Percentiles rank a stretch among this genome's conserved stretches.
These are phyloP conservation scores for Xenoacremonium recifei DNA, from an alignment of 2,329 filamentous ascomycete species.

Conservation along the genomic window DNA sequence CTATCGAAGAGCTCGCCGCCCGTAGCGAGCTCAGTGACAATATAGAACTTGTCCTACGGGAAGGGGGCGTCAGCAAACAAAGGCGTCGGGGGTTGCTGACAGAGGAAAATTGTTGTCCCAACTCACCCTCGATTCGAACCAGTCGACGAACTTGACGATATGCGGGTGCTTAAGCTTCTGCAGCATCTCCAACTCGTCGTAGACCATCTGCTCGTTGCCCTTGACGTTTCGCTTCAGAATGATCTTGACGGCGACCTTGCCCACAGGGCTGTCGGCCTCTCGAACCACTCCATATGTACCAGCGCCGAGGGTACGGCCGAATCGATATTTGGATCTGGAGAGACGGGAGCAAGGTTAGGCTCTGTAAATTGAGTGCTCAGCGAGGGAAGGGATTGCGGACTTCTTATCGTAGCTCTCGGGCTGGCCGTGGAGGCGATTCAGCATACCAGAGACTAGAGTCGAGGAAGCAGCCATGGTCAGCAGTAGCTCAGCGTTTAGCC, in stretches of 20 bases:
- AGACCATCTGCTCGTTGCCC: slow-evolving; percentile 97
- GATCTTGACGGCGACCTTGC: slow-evolving; percentile 95
- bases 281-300: slow-evolving; percentile 98
- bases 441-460: slow-evolving; percentile 74
- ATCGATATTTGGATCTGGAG: slow-evolving; percentile 77
- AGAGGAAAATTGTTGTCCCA: slow-evolving; percentile 1
- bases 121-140: slow-evolving; percentile 94
- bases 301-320: slow-evolving; percentile 90
- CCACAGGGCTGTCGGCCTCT: slow-evolving; percentile 81
- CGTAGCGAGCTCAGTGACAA: slow-evolving; percentile 93
- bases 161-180: slow-evolving; percentile 89
- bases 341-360: slow-evolving; percentile 22
- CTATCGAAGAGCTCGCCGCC: slow-evolving; percentile 97
- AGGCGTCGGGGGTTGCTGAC: slow-evolving; percentile 5
- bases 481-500: slow-evolving; percentile 4
- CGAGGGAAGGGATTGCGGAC: slow-evolving; percentile 46
- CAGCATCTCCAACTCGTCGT: slow-evolving; percentile 93
- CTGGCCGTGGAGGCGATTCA: slow-evolving; percentile 94
- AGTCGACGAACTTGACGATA: slow-evolving; percentile 96
- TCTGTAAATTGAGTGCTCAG: slow-evolving; percentile 8
- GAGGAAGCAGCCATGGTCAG: slow-evolving; percentile 19
- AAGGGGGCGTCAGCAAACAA: slow-evolving; percentile 4
- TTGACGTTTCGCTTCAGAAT: slow-evolving; percentile 99
- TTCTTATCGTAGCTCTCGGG: slow-evolving; percentile 99
- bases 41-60: slow-evolving; percentile 96